Evolutionary conservation across 2,329 filamentous ascomycete species (phyloP).

Genomic region (Monilinia fructigena): DNA sequence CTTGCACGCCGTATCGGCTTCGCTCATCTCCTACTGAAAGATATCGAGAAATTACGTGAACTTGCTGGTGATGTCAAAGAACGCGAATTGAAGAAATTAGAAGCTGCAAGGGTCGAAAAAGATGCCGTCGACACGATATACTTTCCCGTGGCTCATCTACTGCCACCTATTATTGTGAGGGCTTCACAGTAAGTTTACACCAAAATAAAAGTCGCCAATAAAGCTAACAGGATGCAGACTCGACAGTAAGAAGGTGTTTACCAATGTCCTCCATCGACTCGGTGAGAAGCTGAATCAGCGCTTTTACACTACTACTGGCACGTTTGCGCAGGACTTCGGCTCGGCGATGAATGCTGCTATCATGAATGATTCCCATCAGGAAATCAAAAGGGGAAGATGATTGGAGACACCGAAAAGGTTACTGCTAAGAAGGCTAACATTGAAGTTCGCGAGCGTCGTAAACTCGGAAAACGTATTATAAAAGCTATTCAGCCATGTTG

Average conservation of each 20-base stretch:
- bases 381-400: neutral
- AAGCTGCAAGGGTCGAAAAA: conserved; percentile 72
- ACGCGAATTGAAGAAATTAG: conserved; percentile 74
- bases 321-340: conserved; percentile 58
- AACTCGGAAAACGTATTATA: conserved; percentile 84
- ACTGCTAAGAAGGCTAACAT: conserved; percentile 44
- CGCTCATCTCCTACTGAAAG: conserved; percentile 69
- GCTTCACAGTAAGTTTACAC: conserved; percentile 68
- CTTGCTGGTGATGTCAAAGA: conserved; percentile 70
- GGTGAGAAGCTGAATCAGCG: conserved; percentile 52
- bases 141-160: conserved; percentile 77
- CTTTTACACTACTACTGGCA: conserved; percentile 57
- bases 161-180: conserved; percentile 76
- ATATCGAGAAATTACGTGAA: conserved; percentile 72
- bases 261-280: conserved; percentile 50
- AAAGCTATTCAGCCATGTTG: conserved; percentile 74
- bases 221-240: conserved; percentile 53
- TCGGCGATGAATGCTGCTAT: conserved; percentile 55
- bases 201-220: neutral
- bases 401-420: conserved; percentile 39
- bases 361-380: conserved; percentile 27
- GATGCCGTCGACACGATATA: conserved; percentile 86
- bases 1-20: conserved; percentile 85
- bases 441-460: conserved; percentile 78
- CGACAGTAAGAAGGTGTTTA: conserved; percentile 61